phyloP scores from a whole-genome alignment of 2,329 filamentous ascomycete genomes.

The Aspergillus cejpii region DNA sequence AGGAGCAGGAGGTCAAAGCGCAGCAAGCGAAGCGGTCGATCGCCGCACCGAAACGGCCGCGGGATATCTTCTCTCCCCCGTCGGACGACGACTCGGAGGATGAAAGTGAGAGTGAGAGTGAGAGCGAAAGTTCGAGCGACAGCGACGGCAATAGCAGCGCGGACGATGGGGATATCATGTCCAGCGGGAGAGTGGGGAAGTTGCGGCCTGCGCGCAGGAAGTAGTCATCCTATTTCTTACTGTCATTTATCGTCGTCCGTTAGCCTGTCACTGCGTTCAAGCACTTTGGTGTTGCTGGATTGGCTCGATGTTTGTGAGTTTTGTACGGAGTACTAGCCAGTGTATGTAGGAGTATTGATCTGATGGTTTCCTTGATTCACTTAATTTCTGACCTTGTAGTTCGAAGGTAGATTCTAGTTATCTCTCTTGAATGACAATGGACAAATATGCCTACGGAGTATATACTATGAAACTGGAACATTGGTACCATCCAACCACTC shows the following conservation, averaged over 20 bases:
- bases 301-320: too few relatives aligned
- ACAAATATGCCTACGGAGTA: too few relatives aligned
- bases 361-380: too few relatives aligned
- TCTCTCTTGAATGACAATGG: too few relatives aligned
- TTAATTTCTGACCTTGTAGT: conserved; percentile 3
- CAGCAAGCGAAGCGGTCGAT: background rate
- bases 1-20: conserved; percentile 6
- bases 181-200: conserved; percentile 16
- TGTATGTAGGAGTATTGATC: too few relatives aligned
- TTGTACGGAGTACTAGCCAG: too few relatives aligned
- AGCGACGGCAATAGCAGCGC: conserved; percentile 11
- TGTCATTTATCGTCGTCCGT: background rate
- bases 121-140: conserved; percentile 9
- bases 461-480: conserved; percentile 22
- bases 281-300: background rate
- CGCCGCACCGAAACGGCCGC: background rate
- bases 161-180: conserved; percentile 21
- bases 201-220: conserved; percentile 8
- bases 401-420: too few relatives aligned
- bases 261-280: background rate
- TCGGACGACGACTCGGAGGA: conserved; percentile 17
- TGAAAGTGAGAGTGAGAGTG: conserved; percentile 5
- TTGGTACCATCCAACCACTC: conserved; percentile 25
- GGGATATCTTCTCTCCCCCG: conserved; percentile 9
- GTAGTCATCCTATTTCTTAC: background rate